Evolutionary conservation across 2,329 filamentous ascomycete species (phyloP).

Genomic region (Didymella exigua): DNA sequence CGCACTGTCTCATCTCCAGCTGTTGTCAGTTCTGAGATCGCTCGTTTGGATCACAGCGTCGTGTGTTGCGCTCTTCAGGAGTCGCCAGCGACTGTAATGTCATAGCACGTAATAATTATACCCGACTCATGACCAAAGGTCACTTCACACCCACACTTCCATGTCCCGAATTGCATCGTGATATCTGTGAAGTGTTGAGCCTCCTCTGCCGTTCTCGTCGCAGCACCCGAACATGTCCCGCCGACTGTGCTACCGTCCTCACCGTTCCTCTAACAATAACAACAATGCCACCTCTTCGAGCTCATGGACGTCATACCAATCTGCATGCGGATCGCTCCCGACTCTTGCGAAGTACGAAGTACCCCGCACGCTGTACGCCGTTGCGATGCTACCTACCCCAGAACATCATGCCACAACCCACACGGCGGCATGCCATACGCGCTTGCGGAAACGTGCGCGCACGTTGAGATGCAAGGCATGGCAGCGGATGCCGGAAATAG

Average conservation of each 20-base stretch:
- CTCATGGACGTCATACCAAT: slow-evolving; percentile 17
- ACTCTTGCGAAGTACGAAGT: no score
- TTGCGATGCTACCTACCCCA: slow-evolving; percentile 19
- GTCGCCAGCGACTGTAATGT: slow-evolving; percentile 7
- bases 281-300: no score
- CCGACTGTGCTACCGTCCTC: slow-evolving; percentile 1
- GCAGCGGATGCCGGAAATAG: slow-evolving; percentile 14
- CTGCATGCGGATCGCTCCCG: slow-evolving; percentile 15
- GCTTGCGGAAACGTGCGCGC: background rate
- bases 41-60: background rate
- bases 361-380: slow-evolving; percentile 24
- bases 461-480: slow-evolving; percentile 11
- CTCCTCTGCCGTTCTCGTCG: background rate
- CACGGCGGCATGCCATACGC: slow-evolving; percentile 3
- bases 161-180: background rate
- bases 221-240: background rate
- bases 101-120: slow-evolving; percentile 15
- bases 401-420: slow-evolving; percentile 11
- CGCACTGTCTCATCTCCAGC: background rate
- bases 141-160: background rate
- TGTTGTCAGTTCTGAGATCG: background rate
- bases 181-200: background rate
- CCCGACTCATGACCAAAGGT: slow-evolving; percentile 5
- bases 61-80: background rate
- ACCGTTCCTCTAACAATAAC: background rate